A percentile compares a stretch with the other conserved stretches of the same genome.
phyloP scores from a whole-genome alignment of 2,329 filamentous ascomycete species.

The Pseudogymnoascus sp. region DNA sequence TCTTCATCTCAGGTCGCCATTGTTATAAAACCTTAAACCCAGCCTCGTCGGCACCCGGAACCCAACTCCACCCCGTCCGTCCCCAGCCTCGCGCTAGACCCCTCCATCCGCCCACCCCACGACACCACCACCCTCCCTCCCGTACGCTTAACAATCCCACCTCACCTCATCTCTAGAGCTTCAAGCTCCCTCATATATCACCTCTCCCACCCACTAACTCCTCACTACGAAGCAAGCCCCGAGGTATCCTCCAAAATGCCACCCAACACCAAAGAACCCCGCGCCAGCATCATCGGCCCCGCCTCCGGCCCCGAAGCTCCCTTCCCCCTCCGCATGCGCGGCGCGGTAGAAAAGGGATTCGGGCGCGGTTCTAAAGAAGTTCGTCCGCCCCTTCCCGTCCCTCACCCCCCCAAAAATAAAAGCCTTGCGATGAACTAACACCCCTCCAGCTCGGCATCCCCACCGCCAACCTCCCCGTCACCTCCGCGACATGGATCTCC shows the following conservation, averaged over 20 bases:
- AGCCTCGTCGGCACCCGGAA: neutral
- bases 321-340: constrained; percentile 76
- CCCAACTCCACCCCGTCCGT: neutral
- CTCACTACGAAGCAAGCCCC: neutral
- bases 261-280: constrained; percentile 29
- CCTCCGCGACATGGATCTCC: constrained; percentile 53
- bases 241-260: constrained; percentile 8
- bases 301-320: constrained; percentile 66
- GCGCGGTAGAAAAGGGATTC: constrained; percentile 85
- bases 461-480: constrained; percentile 83
- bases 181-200: neutral
- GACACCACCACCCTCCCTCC: neutral
- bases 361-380: constrained; percentile 90
- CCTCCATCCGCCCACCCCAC: neutral
- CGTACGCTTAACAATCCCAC: neutral
- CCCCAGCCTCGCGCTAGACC: constrained; percentile 1
- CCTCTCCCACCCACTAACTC: neutral
- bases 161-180: neutral
- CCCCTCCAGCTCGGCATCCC: constrained; percentile 74
- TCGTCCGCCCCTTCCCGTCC: constrained; percentile 20
- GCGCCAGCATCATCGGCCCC: constrained; percentile 65
- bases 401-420: neutral
- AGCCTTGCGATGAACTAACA: neutral
- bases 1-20: neutral
- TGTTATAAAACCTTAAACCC: neutral